Conservation (phyloP, 2,329 filamentous ascomycete species). For the Elsinoe arachidis region DNA sequence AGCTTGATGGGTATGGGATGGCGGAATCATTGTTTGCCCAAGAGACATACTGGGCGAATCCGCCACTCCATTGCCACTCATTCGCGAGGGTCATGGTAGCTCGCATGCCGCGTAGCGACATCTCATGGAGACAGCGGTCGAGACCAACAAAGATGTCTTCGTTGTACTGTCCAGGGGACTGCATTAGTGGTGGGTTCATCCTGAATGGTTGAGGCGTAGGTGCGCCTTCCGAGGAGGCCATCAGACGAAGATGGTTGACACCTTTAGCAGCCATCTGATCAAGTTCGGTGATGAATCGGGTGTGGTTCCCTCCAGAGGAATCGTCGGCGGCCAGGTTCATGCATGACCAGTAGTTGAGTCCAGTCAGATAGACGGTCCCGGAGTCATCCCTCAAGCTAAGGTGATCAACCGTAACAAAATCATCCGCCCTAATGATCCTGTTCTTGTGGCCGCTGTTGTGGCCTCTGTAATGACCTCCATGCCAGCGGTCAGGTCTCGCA, state of each 20-base stretch:
- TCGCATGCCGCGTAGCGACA: slow-evolving; percentile 32
- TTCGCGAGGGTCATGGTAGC: slow-evolving; percentile 34
- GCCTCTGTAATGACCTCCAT: not conserved
- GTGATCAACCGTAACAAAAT: slow-evolving; percentile 31
- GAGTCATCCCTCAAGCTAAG: slow-evolving; percentile 26
- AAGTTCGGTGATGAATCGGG: slow-evolving; percentile 31
- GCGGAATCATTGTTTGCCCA: slow-evolving; percentile 28
- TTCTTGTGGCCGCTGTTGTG: not conserved
- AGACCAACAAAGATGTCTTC: slow-evolving; percentile 31
- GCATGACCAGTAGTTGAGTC: slow-evolving; percentile 34
- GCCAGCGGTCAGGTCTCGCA: not conserved
- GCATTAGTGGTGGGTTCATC: slow-evolving; percentile 32
- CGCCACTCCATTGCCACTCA: slow-evolving; percentile 35
- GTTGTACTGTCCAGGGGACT: slow-evolving; percentile 32
- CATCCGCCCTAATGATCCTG: slow-evolving; percentile 20
- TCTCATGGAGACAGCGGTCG: slow-evolving; percentile 32
- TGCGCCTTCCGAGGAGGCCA: slow-evolving; percentile 33
- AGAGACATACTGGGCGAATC: slow-evolving; percentile 32
- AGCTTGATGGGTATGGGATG: slow-evolving; percentile 31
- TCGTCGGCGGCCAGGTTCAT: slow-evolving; percentile 32
- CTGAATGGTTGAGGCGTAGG: slow-evolving; percentile 32
- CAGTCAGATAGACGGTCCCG: slow-evolving; percentile 32
- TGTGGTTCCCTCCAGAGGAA: slow-evolving; percentile 29
- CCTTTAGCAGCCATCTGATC: slow-evolving; percentile 34
- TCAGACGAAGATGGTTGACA: slow-evolving; percentile 34